Percentiles rank a stretch among this genome's conserved stretches.
These are phyloP conservation scores for Chrysoporthe deuterocubensis DNA, from an alignment of 2,329 filamentous ascomycete genomes.

Conservation along the genomic window DNA sequence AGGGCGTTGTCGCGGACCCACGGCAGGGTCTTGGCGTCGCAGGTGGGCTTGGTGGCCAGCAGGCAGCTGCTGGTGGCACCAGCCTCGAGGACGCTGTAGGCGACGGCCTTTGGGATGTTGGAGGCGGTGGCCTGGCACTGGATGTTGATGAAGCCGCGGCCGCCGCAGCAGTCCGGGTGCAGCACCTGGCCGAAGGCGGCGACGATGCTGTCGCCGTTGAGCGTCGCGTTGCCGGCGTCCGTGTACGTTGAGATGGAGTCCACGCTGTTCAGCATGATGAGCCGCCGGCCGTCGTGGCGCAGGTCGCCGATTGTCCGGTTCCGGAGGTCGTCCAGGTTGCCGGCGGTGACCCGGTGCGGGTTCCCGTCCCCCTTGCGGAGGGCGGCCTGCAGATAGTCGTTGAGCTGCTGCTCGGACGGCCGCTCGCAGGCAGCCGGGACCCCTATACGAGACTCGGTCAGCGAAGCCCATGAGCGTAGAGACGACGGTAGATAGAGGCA, in stretches of 20 bases:
- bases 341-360: constrained; percentile 33
- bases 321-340: constrained; percentile 41
- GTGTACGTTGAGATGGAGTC: constrained; percentile 47
- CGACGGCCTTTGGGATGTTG: constrained; percentile 51
- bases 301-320: constrained; percentile 40
- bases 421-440: constrained; percentile 50
- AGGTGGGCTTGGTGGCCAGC: constrained; percentile 52
- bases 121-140: constrained; percentile 58
- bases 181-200: constrained; percentile 41
- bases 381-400: constrained; percentile 42
- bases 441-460: constrained; percentile 33
- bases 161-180: constrained; percentile 37
- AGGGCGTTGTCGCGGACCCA: constrained; percentile 48
- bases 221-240: constrained; percentile 46
- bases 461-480: neutral
- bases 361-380: constrained; percentile 36
- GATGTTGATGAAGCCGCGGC: constrained; percentile 45
- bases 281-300: constrained; percentile 40
- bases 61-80: constrained; percentile 50
- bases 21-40: constrained; percentile 52
- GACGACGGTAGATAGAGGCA: too few relatives aligned
- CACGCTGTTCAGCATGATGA: constrained; percentile 43
- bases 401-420: constrained; percentile 46
- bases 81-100: constrained; percentile 48
- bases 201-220: constrained; percentile 44